Percentiles rank a stretch among this genome's conserved stretches.
phyloP scores from a whole-genome alignment of 768 basidiomycete genomes.

The Leccinum fibrillosum region DNA sequence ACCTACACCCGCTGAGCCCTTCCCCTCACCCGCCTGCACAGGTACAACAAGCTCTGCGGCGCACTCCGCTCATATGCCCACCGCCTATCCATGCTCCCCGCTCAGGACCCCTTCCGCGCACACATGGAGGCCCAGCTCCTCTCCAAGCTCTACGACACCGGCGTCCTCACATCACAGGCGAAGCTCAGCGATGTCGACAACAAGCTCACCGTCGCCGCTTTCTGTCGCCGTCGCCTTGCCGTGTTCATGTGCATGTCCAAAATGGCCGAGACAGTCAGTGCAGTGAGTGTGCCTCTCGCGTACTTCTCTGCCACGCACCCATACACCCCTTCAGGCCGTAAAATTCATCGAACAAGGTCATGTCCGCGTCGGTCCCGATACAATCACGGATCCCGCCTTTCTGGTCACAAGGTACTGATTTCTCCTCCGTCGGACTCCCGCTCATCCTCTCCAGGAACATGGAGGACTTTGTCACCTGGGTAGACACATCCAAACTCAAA shows the following conservation, averaged over 20 bases:
- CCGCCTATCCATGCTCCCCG: constrained; percentile 80
- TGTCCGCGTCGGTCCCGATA: constrained; percentile 93
- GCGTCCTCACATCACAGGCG: constrained; percentile 79
- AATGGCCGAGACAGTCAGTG: constrained; percentile 94
- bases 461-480: constrained; percentile 99
- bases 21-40: constrained; percentile 24
- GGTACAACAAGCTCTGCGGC: constrained; percentile 95
- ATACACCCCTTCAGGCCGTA: constrained; percentile 62
- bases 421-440: background rate
- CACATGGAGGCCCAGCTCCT: constrained; percentile 85
- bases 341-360: constrained; percentile 99
- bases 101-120: constrained; percentile 83
- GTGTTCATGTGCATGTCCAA: constrained; percentile 90
- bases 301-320: constrained; percentile 4
- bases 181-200: constrained; percentile 93
- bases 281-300: constrained; percentile 51
- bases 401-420: constrained; percentile 75
- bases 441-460: constrained; percentile 60
- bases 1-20: background rate
- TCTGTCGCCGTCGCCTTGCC: constrained; percentile 87
- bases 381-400: constrained; percentile 94
- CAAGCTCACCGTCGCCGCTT: constrained; percentile 92
- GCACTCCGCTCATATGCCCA: constrained; percentile 82
- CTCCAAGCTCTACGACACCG: constrained; percentile 96
- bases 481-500: constrained; percentile 96